These are phyloP conservation scores for Xylariaceae sp. DNA, from an alignment of 2,329 filamentous ascomycete species.

Conservation along the genomic window DNA sequence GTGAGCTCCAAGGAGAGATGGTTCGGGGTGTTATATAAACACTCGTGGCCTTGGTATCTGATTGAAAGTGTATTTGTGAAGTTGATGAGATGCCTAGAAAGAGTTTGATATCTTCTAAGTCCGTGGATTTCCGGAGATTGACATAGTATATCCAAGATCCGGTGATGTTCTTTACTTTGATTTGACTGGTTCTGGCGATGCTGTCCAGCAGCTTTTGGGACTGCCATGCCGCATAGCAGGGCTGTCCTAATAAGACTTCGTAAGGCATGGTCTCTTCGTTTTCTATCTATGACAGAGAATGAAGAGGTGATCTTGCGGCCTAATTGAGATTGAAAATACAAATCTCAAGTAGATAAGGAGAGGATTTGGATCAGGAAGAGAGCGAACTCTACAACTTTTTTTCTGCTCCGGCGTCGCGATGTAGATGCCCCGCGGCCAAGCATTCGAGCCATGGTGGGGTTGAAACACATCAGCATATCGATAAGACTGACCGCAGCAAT, in stretches of 20 bases:
- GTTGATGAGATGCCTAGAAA: conserved; percentile 21
- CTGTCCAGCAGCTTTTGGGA: conserved; percentile 42
- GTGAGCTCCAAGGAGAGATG: conserved; percentile 96
- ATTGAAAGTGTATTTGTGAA: conserved; percentile 30
- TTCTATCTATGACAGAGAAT: not conserved
- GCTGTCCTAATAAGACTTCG: conserved; percentile 31
- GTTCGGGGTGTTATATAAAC: conserved; percentile 77
- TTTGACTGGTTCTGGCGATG: conserved; percentile 37
- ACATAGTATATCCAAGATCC: conserved; percentile 65
- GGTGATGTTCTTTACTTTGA: conserved; percentile 45
- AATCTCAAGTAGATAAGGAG: not conserved
- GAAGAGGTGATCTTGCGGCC: conserved; percentile 5
- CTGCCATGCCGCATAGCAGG: conserved; percentile 49
- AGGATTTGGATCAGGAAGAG: not conserved
- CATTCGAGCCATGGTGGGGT: too few species aligned
- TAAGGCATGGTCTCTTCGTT: conserved; percentile 21
- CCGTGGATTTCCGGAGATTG: conserved; percentile 48
- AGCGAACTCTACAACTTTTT: not conserved
- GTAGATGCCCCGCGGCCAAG: not conserved
- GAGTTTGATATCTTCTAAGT: conserved; percentile 31
- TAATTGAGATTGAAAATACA: conserved; percentile 3
- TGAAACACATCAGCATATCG: too few species aligned
- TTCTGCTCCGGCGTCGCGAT: not conserved
- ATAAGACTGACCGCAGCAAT: too few species aligned
- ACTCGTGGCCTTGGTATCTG: conserved; percentile 41